Conservation (phyloP, 1,284 basidiomycete genomes). For the Naganishia sp. region DNA sequence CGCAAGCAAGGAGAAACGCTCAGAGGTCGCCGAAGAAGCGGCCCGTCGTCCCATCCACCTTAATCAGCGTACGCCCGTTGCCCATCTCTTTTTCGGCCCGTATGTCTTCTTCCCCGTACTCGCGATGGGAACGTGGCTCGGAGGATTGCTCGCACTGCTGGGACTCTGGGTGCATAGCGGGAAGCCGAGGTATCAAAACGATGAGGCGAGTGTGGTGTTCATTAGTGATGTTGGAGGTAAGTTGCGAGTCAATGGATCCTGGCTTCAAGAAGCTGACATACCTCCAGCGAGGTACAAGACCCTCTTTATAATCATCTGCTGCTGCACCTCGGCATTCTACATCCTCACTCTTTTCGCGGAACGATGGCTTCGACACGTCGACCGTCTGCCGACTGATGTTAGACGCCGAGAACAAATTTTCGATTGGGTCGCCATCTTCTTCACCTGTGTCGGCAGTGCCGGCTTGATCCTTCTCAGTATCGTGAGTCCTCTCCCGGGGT, state of each 20-base stretch:
- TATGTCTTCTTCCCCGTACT: conserved; percentile 51
- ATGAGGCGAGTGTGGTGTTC: conserved; percentile 54
- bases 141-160: conserved; percentile 46
- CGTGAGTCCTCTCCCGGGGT: conserved; percentile 39
- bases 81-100: conserved; percentile 51
- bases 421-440: conserved; percentile 55
- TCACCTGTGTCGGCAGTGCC: conserved; percentile 52
- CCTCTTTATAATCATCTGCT: conserved; percentile 53
- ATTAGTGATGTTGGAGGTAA: conserved; percentile 57
- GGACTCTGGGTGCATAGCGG: conserved; percentile 51
- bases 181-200: conserved; percentile 49
- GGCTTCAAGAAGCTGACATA: neutral
- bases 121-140: conserved; percentile 45
- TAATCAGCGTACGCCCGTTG: conserved; percentile 44
- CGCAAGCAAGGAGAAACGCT: conserved; percentile 26
- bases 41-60: conserved; percentile 38
- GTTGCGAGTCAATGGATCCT: neutral
- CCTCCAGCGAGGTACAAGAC: conserved; percentile 34
- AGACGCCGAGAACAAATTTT: conserved; percentile 50
- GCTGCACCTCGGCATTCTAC: conserved; percentile 46
- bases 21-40: neutral
- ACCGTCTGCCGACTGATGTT: conserved; percentile 57
- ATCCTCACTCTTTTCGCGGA: conserved; percentile 55
- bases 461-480: conserved; percentile 55
- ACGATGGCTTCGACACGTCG: conserved; percentile 56